Evolutionary conservation across 2,329 filamentous ascomycete species (phyloP), one percentile per base, ranked within the genome.

Genomic region (Paraphoma chrysanthemicola): DNA sequence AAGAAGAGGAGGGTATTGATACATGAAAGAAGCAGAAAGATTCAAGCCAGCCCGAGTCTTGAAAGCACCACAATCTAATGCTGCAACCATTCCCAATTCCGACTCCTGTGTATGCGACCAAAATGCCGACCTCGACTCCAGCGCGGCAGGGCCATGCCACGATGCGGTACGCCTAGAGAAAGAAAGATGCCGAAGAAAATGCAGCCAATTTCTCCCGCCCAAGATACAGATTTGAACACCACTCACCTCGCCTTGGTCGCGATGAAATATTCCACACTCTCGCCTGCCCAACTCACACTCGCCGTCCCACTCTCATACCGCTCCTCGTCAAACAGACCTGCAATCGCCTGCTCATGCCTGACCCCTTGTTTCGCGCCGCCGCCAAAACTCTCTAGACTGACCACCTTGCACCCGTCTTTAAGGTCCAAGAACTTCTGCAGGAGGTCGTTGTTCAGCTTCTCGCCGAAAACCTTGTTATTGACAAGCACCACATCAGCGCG

Each of bases 381-480:
- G 73, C 69, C 71, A 55, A 99, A 99, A 1, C 90, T 93, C 79
- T 95, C 96, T 56, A 99, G 84, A 49, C 92, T 97, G 42, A 98
- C 90, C 54, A 99, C 90, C 76, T 90, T 90, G 77, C 91, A 93
- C 2, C 94, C 94, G 52, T 91, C 85, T 78, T 97, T 98, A 60
- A 98, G 82, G 71, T 99, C 95, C 57, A 99, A 81, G 71, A 99
- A 98, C 81, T 96, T 92, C 67, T 92, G 88, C 64, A 94, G 87
- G 44, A 99, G 82, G 59, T 88, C 86, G 71, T 92, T 90, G 78
- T 98, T 99, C 53, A 97, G 85, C 66, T 89, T 85, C 12, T 93
- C 89, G 6, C 90, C 93, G 78, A 99, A 99, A 2, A 93, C 95
- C 78, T 98, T 93, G 79, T 99, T 99, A 81, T 99, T 99, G 68